Evolutionary conservation across 2,329 filamentous ascomycete genomes (phyloP).

Genomic region (Talaromyces sp.): DNA sequence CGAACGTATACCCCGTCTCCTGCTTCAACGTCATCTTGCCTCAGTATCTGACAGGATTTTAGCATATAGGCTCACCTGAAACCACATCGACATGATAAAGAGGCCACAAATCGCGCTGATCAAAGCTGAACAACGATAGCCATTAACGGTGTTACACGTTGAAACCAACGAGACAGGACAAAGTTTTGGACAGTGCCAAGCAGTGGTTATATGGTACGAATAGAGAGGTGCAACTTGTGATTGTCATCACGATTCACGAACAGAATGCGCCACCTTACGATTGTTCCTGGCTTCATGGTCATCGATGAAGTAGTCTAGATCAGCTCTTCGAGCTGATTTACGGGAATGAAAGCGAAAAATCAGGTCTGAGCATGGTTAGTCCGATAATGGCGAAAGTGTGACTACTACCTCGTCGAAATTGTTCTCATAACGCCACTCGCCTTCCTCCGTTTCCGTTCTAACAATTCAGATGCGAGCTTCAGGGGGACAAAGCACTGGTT

Average conservation of each 20-base stretch:
- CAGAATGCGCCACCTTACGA: background rate
- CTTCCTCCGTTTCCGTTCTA: background rate
- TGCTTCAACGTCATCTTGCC: background rate
- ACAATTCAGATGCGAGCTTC: background rate
- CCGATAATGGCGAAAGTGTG: background rate
- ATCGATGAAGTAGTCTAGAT: background rate
- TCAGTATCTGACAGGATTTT: background rate
- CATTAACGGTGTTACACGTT: background rate
- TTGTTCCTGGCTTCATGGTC: background rate
- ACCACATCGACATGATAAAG: background rate
- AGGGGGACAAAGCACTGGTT: background rate
- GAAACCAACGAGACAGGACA: background rate
- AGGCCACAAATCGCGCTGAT: background rate
- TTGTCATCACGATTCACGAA: background rate
- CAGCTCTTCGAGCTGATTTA: background rate
- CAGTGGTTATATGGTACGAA: slow-evolving; percentile 5
- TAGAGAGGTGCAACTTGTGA: background rate
- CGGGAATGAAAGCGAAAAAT: background rate
- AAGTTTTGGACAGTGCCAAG: slow-evolving; percentile 5
- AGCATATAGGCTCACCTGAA: background rate
- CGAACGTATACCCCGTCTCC: background rate
- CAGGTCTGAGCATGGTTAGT: background rate
- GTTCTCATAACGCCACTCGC: background rate
- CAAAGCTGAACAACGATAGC: background rate
- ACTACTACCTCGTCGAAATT: background rate